Evolutionary conservation across 768 basidiomycete species (phyloP).

Genomic region (Podaxis mareebaensis): DNA sequence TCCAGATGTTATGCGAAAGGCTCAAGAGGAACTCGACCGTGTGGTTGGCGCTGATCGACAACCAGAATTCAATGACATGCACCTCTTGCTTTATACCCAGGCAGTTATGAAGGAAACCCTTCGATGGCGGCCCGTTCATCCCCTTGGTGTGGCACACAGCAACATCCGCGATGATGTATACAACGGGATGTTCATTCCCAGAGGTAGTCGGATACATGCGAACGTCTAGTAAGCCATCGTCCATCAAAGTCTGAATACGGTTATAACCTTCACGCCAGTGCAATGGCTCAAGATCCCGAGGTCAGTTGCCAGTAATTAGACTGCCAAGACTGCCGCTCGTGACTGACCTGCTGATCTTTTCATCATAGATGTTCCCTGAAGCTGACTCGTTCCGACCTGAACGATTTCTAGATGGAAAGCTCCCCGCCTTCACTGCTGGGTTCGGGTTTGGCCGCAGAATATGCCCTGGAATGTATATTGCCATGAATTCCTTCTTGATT

Average conservation of each 20-base stretch:
- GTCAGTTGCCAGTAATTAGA: conserved; percentile 5
- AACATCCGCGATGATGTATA: conserved; percentile 36
- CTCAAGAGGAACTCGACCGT: conserved; percentile 32
- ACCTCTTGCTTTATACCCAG: conserved; percentile 23
- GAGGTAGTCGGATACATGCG: conserved; percentile 28
- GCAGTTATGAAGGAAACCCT: conserved; percentile 23
- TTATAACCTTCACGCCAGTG: conserved; percentile 13
- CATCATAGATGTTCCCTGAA: conserved; percentile 23
- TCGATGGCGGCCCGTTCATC: conserved; percentile 28
- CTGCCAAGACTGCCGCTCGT: not conserved
- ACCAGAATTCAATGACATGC: conserved; percentile 27
- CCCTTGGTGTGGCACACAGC: conserved; percentile 35
- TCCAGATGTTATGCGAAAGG: conserved; percentile 27
- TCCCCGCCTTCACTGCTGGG: conserved; percentile 22
- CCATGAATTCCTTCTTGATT: conserved; percentile 27
- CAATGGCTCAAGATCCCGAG: conserved; percentile 27
- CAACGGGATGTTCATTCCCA: conserved; percentile 37
- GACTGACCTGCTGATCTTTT: not conserved
- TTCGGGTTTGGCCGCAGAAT: conserved; percentile 31
- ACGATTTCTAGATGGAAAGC: conserved; percentile 22
- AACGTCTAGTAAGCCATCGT: conserved; percentile 25
- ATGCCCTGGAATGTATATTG: conserved; percentile 30
- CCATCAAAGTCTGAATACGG: not conserved
- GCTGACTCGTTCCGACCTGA: conserved; percentile 26
- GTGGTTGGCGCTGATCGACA: conserved; percentile 28